These are phyloP conservation scores for Sarocladiaceae sp. DNA, from an alignment of 2,329 filamentous ascomycete genomes.

Conservation along the genomic window DNA sequence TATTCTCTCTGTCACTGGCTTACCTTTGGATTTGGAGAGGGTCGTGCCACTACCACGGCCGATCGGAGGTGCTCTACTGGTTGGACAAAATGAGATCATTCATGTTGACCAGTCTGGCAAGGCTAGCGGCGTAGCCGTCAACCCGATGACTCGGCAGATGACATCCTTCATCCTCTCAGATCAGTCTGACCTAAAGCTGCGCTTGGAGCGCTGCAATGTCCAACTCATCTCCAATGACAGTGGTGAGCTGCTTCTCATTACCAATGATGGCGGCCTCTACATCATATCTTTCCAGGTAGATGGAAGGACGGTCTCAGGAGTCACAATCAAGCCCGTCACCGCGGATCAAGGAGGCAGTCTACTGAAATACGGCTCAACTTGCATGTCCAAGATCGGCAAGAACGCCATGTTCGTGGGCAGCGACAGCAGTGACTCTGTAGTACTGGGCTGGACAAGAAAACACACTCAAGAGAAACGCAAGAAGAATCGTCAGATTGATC, in stretches of 20 bases:
- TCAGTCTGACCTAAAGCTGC: constrained; percentile 75
- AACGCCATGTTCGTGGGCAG: constrained; percentile 80
- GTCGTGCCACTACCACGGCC: constrained; percentile 80
- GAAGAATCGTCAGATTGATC: constrained; percentile 55
- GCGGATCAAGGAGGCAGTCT: constrained; percentile 59
- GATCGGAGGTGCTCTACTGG: constrained; percentile 80
- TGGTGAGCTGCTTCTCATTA: constrained; percentile 79
- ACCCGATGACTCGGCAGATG: constrained; percentile 77
- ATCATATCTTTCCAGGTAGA: constrained; percentile 82
- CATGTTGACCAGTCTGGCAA: constrained; percentile 96
- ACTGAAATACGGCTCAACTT: constrained; percentile 61
- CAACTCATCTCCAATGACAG: constrained; percentile 72
- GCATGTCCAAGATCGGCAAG: constrained; percentile 63
- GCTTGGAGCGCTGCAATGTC: constrained; percentile 75
- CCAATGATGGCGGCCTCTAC: constrained; percentile 70
- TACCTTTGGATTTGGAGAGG: constrained; percentile 83
- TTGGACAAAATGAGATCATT: constrained; percentile 87
- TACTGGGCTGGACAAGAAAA: constrained; percentile 75
- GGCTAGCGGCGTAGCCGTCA: constrained; percentile 86
- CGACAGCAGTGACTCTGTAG: constrained; percentile 73
- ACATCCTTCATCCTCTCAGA: constrained; percentile 84
- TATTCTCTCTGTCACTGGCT: constrained; percentile 76
- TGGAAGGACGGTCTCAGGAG: constrained; percentile 83
- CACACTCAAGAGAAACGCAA: constrained; percentile 61
- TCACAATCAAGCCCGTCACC: constrained; percentile 66